phyloP scores from a whole-genome alignment of 2,329 filamentous ascomycete species.

The Apiospora koreana region DNA sequence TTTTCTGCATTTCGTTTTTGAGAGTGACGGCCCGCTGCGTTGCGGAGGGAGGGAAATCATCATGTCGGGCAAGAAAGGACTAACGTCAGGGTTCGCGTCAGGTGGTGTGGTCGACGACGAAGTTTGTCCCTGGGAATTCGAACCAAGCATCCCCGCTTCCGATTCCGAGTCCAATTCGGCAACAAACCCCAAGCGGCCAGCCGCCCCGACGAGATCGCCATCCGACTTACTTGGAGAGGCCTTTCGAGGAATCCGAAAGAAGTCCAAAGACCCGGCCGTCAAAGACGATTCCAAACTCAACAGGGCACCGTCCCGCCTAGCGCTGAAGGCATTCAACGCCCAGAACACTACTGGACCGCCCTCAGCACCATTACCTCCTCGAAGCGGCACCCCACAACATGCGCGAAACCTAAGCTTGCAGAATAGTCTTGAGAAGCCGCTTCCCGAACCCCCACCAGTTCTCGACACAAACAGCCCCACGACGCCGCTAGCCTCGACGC shows the following conservation, averaged over 20 bases:
- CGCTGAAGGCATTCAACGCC: slow-evolving; percentile 34
- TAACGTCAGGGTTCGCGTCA: slow-evolving; percentile 28
- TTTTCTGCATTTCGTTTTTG: neutral
- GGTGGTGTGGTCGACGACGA: slow-evolving; percentile 18
- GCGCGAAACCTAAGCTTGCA: slow-evolving; percentile 55
- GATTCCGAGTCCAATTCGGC: slow-evolving; percentile 4
- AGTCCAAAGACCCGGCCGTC: slow-evolving; percentile 30
- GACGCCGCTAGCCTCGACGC: slow-evolving; percentile 25
- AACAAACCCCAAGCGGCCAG: slow-evolving; percentile 23
- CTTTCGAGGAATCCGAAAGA: slow-evolving; percentile 54
- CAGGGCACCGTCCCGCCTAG: slow-evolving; percentile 46
- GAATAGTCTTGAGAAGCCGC: slow-evolving; percentile 58
- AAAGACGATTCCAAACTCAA: slow-evolving; percentile 35
- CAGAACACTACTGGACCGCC: slow-evolving; percentile 22
- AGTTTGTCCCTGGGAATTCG: slow-evolving; percentile 10
- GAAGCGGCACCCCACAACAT: slow-evolving; percentile 42
- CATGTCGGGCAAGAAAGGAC: slow-evolving; percentile 29
- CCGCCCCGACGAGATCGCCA: slow-evolving; percentile 37
- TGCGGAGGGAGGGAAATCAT: slow-evolving; percentile 15
- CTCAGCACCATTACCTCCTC: slow-evolving; percentile 16
- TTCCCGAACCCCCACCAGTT: slow-evolving; percentile 49
- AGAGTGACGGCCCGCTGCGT: slow-evolving; percentile 11
- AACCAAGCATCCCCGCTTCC: neutral
- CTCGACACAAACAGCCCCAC: slow-evolving; percentile 36
- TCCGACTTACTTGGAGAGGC: slow-evolving; percentile 53